phyloP scores from a whole-genome alignment of 495 filamentous ascomycete genomes.

The Aspergillus homomorphus region DNA sequence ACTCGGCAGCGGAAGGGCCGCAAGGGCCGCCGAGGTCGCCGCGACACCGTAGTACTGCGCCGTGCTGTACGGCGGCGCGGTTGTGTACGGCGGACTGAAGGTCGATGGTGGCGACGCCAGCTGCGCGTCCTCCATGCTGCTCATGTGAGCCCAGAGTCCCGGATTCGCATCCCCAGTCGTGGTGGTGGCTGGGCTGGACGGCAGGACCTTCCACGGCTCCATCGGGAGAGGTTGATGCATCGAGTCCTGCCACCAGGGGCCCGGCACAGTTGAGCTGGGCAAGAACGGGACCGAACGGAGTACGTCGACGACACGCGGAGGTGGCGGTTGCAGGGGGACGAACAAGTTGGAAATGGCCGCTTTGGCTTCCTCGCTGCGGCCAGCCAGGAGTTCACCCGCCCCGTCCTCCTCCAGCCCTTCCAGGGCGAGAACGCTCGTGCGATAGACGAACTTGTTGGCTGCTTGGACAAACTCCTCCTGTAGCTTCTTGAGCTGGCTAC shows the following conservation, averaged over 20 bases:
- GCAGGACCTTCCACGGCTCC: conserved; percentile 90
- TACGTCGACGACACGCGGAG: conserved; percentile 88
- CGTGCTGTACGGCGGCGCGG: conserved; percentile 64
- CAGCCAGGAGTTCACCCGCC: conserved; percentile 86
- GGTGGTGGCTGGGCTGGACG: conserved; percentile 76
- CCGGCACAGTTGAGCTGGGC: conserved; percentile 76
- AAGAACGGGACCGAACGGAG: conserved; percentile 80
- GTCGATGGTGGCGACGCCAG: conserved; percentile 72
- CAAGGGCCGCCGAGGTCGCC: conserved; percentile 57
- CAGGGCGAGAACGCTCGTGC: conserved; percentile 82
- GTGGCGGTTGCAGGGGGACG: conserved; percentile 86
- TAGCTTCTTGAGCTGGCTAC: conserved; percentile 90
- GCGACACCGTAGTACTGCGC: conserved; percentile 65
- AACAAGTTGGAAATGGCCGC: conserved; percentile 78
- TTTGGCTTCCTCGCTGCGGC: conserved; percentile 93
- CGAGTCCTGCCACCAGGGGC: conserved; percentile 73
- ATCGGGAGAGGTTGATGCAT: conserved; percentile 62
- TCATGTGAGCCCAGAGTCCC: conserved; percentile 77
- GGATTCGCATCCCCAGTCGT: conserved; percentile 66
- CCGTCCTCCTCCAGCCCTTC: conserved; percentile 98
- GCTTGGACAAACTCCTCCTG: conserved; percentile 97
- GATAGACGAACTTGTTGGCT: conserved; percentile 95
- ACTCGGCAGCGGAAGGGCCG: conserved; percentile 82
- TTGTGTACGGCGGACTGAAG: conserved; percentile 75
- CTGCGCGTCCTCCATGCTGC: conserved; percentile 62